Evolutionary conservation across 2,329 filamentous ascomycete genomes (phyloP), one percentile per base, ranked within the genome.

Genomic region (Drechslerella stenobrocha): DNA sequence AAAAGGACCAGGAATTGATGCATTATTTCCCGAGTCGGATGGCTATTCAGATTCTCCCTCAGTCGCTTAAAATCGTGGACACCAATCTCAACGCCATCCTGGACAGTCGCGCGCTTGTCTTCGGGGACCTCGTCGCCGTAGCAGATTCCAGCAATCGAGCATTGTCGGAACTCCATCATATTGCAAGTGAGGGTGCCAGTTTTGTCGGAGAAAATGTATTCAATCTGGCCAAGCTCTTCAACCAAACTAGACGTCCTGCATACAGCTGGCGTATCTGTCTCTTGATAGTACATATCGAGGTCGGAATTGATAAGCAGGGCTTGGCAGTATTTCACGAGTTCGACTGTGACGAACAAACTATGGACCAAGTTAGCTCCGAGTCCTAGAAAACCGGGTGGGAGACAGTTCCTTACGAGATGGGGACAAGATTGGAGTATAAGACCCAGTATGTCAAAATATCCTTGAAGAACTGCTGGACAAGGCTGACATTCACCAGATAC

Each of bases 381-480:
- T 15, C 45, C 15, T 13, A 34, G 15, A 22, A n/a, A 59, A 32
- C 11, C 11, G 32, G 6, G 34, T 9, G 20, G 24, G 13, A 18
- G 32, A 37, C 3, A 15, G 34, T 6, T 7, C 22, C 69, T 60
- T 66, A 73, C 26, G 92, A 97, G 73, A 98, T 96, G 30, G 93
- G 93, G 46, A 98, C 93, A 73, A 98, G 79, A 53, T 95, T 92
- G 1, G 92, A 97, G 77, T 96, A 98, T 32, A 98, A 78, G 28
- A 98, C 92, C 92, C 93, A 98, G 77, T 97, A 97, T 1, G 95
- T 98, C 74, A 96, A 88, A 75, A 98, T 88, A 77, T 98, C 93
- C 73, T 87, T 87, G 77, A 95, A 88, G 76, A 98, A 96, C 70
- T 90, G 89, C 72, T 84, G 82, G 15, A 85, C 87, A n/a, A 86